Base-by-base conservation (phyloP, 805 yeast genomes). In the Ogataea populi-albae region DNA sequence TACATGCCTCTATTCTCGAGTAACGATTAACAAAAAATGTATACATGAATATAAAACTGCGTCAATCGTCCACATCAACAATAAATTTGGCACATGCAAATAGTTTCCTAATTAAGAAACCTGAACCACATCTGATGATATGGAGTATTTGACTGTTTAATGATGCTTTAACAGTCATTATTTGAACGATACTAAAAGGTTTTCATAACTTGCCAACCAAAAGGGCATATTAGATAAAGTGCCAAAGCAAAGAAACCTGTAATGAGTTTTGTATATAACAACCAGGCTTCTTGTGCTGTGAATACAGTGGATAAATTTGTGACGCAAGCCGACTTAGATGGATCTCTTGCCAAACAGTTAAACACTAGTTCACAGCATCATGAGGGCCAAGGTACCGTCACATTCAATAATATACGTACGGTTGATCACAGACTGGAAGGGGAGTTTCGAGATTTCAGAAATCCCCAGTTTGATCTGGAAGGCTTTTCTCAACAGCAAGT, bases 301-400 rank as follows among this genome's bases (percentile, higher is more conserved):
- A 70, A 63, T 41, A 74, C 76, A 10, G 48, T 71, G 23, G 57
- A 57, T 43, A 68, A 65, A 52, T 52, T 71, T 24, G 46, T 65
- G 14, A 61, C 63, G 35, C 71, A 67, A 36, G 43, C 72, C 0
- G 66, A 64, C 36, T 37, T 65, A 23, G 75, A 71, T 45, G 59
- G 47, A 34, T 62, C 73, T 6, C 51, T 69, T 10, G 66, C 61
- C 30, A 54, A 61, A 28, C 71, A 66, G 41, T 46, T 54, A 21
- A 32, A 43, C 3, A 38, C 43, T 18, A 43, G 28, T 23, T 26
- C 30, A 12, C 35, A 29, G 11, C 23, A 27, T 14, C 9, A 17
- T 3, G 25, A 25, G 5, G 23, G 32, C n/a, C 32, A 21, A 17
- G 24, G 22, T 14, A 37, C 43, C 17, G 34, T 33, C 26, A 35